These are phyloP conservation scores for Colletotrichum sp. DNA, from an alignment of 2,329 filamentous ascomycete genomes.

Conservation along the genomic window DNA sequence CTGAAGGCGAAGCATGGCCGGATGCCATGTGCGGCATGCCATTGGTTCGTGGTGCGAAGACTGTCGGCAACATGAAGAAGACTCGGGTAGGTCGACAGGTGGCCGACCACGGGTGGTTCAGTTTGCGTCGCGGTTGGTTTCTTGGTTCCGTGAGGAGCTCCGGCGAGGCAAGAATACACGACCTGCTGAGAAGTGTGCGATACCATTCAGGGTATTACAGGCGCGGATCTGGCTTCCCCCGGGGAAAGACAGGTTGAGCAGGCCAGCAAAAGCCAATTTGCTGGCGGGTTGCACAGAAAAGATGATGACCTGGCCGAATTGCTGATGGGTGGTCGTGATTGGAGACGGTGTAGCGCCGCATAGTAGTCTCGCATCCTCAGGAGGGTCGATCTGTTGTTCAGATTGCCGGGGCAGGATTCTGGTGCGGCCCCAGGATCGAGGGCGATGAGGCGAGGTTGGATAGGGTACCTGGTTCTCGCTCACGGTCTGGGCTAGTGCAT, in stretches of 20 bases:
- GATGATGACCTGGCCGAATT: background rate
- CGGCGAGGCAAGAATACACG: slow-evolving; percentile 11
- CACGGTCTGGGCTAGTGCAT: background rate
- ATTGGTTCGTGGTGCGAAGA: background rate
- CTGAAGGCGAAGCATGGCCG: background rate
- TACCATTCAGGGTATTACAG: background rate
- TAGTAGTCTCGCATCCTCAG: background rate
- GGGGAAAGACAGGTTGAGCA: background rate
- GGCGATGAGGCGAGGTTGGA: background rate
- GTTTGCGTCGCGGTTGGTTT: background rate
- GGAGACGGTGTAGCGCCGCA: background rate
- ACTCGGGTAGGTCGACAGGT: background rate
- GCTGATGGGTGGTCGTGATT: background rate
- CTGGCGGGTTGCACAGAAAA: background rate
- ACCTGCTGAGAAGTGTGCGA: background rate
- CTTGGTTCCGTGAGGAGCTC: background rate
- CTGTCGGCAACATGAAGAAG: background rate
- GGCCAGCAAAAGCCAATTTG: background rate
- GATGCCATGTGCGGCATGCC: background rate
- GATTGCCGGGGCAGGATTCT: background rate
- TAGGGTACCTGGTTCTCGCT: background rate
- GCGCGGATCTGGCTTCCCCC: background rate
- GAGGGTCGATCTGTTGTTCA: background rate
- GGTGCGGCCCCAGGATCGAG: slow-evolving; percentile 6
- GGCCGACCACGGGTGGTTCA: background rate